Base-by-base conservation (phyloP, 73 alveolate species). In the Paramecium sexaurelia region DNA sequence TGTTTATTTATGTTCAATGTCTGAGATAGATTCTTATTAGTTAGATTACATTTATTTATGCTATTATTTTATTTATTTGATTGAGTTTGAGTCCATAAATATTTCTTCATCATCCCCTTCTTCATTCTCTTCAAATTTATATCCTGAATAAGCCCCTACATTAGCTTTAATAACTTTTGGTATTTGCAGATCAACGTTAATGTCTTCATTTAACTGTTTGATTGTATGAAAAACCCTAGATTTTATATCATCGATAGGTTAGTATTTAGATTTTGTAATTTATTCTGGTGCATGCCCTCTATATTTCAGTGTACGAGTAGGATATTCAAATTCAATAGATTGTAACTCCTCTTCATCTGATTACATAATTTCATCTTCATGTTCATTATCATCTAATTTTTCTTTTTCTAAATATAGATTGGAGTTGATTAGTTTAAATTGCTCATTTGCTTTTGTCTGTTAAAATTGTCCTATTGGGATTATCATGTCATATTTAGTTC, bases 241-340 rank as follows among this genome's bases (percentile, higher is more conserved):
- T 37, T 37, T 73, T 11, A 73, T 20, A 73, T 73, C 87, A 73
- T 32, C 57, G 19, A 73, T 73, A n/a, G 87, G 87, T 73, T 73
- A 32, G 19, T 29, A 32, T 73, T 73, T 73, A 9, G 87, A 73
- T 73, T 73, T 35, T 8, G 61, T 73, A 8, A 73, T 35, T 17
- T 73, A 10, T 2, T 73, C 87, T 35, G 87, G 87, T 33, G 87
- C 61, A 73, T 73, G 87, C 0, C 87, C 87, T 73, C 87, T 10
- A 73, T 73, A 37, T 73, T 73, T 73, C 4, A 73, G 32, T 13
- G 87, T 73, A 0, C 87, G 39, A 13, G 87, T 73, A 2, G 87
- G 87, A 20, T 73, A 73, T 37, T 73, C 66, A 73, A 73, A 73
- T 37, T 73, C 87, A 73, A 73, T 37, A 32, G 55, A 73, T 73